Evolutionary conservation across 2,329 filamentous ascomycete genomes (phyloP), one percentile per base, ranked within the genome.

Genomic region (Emmonsia crescens): DNA sequence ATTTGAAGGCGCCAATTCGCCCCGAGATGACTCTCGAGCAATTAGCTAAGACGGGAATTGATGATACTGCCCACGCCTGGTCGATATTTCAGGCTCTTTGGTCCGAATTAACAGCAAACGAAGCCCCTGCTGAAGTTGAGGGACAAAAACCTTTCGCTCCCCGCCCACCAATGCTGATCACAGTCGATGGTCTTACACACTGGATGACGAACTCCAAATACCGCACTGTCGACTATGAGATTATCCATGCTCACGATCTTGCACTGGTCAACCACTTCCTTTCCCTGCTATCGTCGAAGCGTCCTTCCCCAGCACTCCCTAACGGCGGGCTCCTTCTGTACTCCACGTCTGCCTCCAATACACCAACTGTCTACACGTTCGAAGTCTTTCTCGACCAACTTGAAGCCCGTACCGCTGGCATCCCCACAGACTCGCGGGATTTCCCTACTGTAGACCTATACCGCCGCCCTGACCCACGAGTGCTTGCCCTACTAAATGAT

Each of bases 201-300:
- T 84, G 91, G 75, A 96, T 96, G 89, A 82, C 82, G 67, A 72
- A 85, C 44, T 90, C 87, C 65, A 84, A 83, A 52, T 99, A 97
- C 79, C 84, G 87, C 66, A 83, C 83, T 65, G 79, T 87, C 1
- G 79, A 88, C 29, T 88, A 84, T 68, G 83, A 89, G 64, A 80
- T 80, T 16, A 88, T 99, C 65, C 94, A 99, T 78, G 83, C 91
- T 33, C 90, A 96, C 75, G 89, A 97, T 70, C 82, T 99, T 36
- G 80, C 83, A 29, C 80, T 96, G 27, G 80, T 96, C 59, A 82
- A 85, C 61, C 83, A 89, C 66, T 96, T 96, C 74, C 75, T 88
- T 63, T 85, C 88, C 59, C 83, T 88, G 61, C 81, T 97, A 33
- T 69, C 72, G 64, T 69, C 70, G 0, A 68, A 71, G 14, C 51